Conservation (phyloP, 192 early-diverging fungal genomes). For the Podochytrium sp. region DNA sequence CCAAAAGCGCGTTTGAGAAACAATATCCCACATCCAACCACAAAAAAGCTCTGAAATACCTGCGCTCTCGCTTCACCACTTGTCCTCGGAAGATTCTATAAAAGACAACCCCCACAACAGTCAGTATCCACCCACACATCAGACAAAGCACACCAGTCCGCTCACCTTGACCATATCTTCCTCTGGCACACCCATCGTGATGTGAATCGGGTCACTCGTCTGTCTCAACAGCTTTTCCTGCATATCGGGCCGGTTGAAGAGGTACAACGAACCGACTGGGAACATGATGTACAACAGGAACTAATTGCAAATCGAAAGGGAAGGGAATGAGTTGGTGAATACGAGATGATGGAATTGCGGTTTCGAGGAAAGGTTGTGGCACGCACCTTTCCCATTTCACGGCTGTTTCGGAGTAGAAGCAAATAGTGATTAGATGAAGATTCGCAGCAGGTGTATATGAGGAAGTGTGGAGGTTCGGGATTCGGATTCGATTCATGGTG, state of each 20-base stretch:
- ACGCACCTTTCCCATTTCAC: conserved; percentile 4
- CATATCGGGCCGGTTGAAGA: conserved; percentile 43
- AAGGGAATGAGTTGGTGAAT: too few relatives aligned
- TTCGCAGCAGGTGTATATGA: too few relatives aligned
- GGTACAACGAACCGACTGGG: conserved; percentile 38
- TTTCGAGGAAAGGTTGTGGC: background rate
- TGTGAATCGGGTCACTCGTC: background rate
- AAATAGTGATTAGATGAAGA: too few relatives aligned
- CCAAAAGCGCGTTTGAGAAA: background rate
- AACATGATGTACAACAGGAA: conserved; percentile 49
- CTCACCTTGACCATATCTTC: conserved; percentile 22
- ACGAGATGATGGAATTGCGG: too few relatives aligned
- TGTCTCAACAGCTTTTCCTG: conserved; percentile 29
- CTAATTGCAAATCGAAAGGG: conserved; percentile 1
- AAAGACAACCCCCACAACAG: background rate
- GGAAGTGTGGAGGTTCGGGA: too few relatives aligned
- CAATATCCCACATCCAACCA: background rate
- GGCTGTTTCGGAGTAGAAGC: background rate
- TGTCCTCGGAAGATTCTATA: conserved; percentile 1
- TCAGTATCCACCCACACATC: background rate
- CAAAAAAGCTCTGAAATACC: background rate
- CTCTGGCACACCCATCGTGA: conserved; percentile 21
- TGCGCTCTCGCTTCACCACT: background rate
- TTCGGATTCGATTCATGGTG: too few relatives aligned
- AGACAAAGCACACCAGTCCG: background rate